Evolutionary conservation across 805 yeast species (phyloP).

Genomic region (Myxozyma monticola): DNA sequence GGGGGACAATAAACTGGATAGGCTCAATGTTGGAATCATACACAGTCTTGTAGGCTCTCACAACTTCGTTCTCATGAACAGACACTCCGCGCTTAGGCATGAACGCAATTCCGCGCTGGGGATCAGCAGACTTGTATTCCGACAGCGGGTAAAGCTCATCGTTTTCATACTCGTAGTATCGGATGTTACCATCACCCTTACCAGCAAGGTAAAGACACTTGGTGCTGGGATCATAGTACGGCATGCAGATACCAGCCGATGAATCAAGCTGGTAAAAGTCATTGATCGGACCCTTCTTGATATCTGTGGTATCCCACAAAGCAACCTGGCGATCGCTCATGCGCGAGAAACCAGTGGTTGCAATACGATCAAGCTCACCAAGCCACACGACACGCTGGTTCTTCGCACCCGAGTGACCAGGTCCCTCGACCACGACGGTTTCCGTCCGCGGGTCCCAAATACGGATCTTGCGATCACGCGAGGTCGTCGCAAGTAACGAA

Average conservation of each 20-base stretch:
- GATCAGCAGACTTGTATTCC: slow-evolving; percentile 85
- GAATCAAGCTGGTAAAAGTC: slow-evolving; percentile 86
- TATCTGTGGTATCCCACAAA: slow-evolving; percentile 79
- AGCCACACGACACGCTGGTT: slow-evolving; percentile 86
- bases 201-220: slow-evolving; percentile 87
- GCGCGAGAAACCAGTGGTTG: slow-evolving; percentile 92
- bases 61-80: slow-evolving; percentile 79
- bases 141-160: slow-evolving; percentile 81
- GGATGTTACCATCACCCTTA: slow-evolving; percentile 89
- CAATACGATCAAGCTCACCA: slow-evolving; percentile 79
- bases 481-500: slow-evolving; percentile 77
- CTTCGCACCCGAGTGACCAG: slow-evolving; percentile 92
- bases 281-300: slow-evolving; percentile 81
- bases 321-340: slow-evolving; percentile 94
- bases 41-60: slow-evolving; percentile 81
- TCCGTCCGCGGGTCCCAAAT: slow-evolving; percentile 88
- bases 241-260: slow-evolving; percentile 91
- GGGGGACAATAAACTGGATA: slow-evolving; percentile 87
- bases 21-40: slow-evolving; percentile 86
- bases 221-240: slow-evolving; percentile 80
- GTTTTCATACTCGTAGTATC: slow-evolving; percentile 80
- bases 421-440: slow-evolving; percentile 73
- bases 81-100: slow-evolving; percentile 82
- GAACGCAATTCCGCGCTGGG: slow-evolving; percentile 94
- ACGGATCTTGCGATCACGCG: slow-evolving; percentile 85